These are phyloP conservation scores for Chrysopogon serrulatus DNA, from an alignment of 176 grass and related monocot species.

Conservation along the genomic window DNA sequence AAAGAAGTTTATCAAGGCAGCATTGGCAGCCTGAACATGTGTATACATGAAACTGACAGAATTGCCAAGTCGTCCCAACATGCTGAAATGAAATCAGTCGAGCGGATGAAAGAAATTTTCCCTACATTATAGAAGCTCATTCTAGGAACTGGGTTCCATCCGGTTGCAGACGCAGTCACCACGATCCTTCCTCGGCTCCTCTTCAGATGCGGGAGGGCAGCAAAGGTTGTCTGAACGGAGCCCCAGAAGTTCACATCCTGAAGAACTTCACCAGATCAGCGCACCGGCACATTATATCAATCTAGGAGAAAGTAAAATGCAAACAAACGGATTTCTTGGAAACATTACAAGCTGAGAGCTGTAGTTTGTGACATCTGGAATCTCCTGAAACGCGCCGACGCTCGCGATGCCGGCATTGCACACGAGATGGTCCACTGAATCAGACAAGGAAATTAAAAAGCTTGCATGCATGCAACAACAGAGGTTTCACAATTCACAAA, in stretches of 20 bases:
- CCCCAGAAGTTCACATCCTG: slow-evolving; percentile 89
- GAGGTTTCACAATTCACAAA: background rate
- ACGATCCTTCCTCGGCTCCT: slow-evolving; percentile 50
- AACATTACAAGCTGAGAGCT: slow-evolving; percentile 37
- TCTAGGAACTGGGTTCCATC: slow-evolving; percentile 48
- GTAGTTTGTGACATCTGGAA: slow-evolving; percentile 45
- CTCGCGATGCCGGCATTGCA: slow-evolving; percentile 54
- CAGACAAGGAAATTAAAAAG: background rate
- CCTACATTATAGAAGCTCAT: slow-evolving; percentile 51
- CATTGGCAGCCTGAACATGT: slow-evolving; percentile 52
- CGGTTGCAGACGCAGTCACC: slow-evolving; percentile 48
- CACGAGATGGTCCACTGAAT: slow-evolving; percentile 67
- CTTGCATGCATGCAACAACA: background rate
- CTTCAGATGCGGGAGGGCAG: slow-evolving; percentile 56
- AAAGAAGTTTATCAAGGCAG: slow-evolving; percentile 63
- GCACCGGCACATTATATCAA: no score
- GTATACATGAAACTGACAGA: background rate
- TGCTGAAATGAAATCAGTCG: background rate
- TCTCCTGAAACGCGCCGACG: slow-evolving; percentile 52
- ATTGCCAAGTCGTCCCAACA: background rate
- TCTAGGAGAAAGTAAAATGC: no score
- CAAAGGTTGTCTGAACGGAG: slow-evolving; percentile 52
- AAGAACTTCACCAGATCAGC: background rate
- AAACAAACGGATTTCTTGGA: background rate
- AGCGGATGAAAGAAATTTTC: background rate